Evolutionary conservation across 306 rosid genomes (phyloP).

Genomic region (Biancaea sappan): DNA sequence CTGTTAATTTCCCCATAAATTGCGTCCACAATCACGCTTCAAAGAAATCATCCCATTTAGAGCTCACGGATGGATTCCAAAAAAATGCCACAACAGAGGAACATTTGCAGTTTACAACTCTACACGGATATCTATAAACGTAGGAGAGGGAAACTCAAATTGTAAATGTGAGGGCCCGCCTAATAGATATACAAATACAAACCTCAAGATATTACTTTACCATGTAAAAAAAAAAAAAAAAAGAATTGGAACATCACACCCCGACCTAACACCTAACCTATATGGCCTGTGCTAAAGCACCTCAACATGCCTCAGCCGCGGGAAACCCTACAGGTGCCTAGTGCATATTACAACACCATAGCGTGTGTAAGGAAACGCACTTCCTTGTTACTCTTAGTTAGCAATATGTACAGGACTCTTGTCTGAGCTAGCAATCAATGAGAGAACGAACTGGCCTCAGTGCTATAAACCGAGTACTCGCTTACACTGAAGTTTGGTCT

Average conservation of each 20-base stretch:
- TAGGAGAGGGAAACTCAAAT: constrained; percentile 9
- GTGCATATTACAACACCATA: constrained; percentile 33
- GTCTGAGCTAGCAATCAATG: constrained; percentile 43
- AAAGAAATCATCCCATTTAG: not conserved
- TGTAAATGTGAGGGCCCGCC: not conserved
- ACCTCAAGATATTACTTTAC: constrained; percentile 36
- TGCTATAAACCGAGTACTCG: constrained; percentile 76
- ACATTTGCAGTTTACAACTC: not conserved
- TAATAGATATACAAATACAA: constrained; percentile 28
- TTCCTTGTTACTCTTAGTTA: constrained; percentile 36
- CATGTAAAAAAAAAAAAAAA: constrained; percentile 17
- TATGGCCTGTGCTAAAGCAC: constrained; percentile 18
- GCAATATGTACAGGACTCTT: constrained; percentile 39
- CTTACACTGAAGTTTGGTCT: constrained; percentile 76
- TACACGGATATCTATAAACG: not conserved
- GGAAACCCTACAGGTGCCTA: constrained; percentile 35
- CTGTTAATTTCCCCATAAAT: not conserved
- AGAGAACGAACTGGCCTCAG: constrained; percentile 75
- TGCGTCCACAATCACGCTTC: constrained; percentile 7
- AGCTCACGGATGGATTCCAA: not conserved
- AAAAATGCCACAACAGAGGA: not conserved
- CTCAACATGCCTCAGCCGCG: constrained; percentile 11
- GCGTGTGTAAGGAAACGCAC: constrained; percentile 21
- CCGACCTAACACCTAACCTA: constrained; percentile 28
- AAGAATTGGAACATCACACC: constrained; percentile 32